A percentile compares a stretch with the other conserved stretches of the same genome.
Evolutionary conservation across 1,284 basidiomycete genomes (phyloP).

Genomic region (Schizopora paradoxa): DNA sequence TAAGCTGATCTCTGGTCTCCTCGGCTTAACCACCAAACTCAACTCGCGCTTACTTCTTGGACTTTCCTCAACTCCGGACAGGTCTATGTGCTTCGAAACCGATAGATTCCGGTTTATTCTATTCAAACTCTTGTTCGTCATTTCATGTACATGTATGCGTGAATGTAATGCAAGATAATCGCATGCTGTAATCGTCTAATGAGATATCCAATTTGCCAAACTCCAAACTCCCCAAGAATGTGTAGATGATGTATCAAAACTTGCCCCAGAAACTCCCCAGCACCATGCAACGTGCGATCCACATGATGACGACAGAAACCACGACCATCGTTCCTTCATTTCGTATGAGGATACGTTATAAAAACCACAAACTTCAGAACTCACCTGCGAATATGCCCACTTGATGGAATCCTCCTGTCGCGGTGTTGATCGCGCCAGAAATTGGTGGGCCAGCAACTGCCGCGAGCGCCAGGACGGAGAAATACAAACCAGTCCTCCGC

Average conservation of each 20-base stretch:
- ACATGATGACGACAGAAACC: constrained; percentile 32
- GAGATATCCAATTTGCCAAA: too few species aligned
- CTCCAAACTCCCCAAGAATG: too few species aligned
- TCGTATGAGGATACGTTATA: neutral
- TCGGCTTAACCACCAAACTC: neutral
- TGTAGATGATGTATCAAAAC: constrained; percentile 25
- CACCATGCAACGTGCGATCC: constrained; percentile 32
- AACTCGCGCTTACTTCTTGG: neutral
- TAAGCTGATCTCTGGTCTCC: neutral
- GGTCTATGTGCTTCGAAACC: too few species aligned
- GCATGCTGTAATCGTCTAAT: too few species aligned
- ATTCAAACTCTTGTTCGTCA: too few species aligned
- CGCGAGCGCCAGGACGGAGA: constrained; percentile 26
- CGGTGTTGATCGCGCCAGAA: constrained; percentile 26
- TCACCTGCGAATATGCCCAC: constrained; percentile 30
- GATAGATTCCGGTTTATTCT: too few species aligned
- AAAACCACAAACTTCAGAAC: neutral
- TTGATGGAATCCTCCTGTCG: constrained; percentile 22
- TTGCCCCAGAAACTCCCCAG: constrained; percentile 33
- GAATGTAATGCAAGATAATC: too few species aligned
- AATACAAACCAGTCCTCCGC: constrained; percentile 27
- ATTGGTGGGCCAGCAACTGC: constrained; percentile 31
- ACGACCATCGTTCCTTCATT: constrained; percentile 12
- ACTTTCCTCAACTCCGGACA: neutral
- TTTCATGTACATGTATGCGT: too few species aligned